Percentiles rank a stretch among this genome's conserved stretches.
Evolutionary conservation across 495 filamentous ascomycete species (phyloP).

Genomic region (Clohesyomyces aquaticus): DNA sequence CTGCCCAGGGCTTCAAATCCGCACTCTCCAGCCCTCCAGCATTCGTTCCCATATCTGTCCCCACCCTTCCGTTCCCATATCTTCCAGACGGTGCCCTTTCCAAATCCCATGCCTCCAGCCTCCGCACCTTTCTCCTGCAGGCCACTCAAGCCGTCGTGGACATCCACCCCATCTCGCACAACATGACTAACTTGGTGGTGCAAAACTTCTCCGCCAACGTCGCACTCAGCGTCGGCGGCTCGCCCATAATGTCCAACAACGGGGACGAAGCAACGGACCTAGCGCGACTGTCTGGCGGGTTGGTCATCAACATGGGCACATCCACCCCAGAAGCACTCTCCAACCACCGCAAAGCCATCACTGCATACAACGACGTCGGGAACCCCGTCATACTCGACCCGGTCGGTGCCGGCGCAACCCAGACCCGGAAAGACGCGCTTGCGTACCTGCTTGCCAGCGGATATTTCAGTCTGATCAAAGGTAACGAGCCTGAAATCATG

Average conservation of each 20-base stretch:
- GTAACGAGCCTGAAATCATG: slow-evolving; percentile 88
- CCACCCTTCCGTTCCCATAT: too few species aligned
- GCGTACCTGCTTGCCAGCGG: slow-evolving; percentile 72
- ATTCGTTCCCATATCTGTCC: slow-evolving; percentile 43
- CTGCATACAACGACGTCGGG: slow-evolving; percentile 75
- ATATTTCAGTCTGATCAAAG: slow-evolving; percentile 88
- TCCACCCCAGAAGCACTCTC: slow-evolving; percentile 69
- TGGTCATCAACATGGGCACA: slow-evolving; percentile 96
- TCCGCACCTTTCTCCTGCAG: too few species aligned
- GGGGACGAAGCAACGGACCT: slow-evolving; percentile 82
- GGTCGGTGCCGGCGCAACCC: slow-evolving; percentile 86
- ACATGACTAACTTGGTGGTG: slow-evolving; percentile 95
- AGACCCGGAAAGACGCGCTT: slow-evolving; percentile 69
- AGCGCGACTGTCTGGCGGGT: slow-evolving; percentile 62
- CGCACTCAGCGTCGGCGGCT: slow-evolving; percentile 79
- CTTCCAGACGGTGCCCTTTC: too few species aligned
- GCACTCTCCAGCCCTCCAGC: slow-evolving; percentile 56
- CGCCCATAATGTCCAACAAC: slow-evolving; percentile 92
- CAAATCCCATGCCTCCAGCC: too few species aligned
- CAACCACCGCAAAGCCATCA: slow-evolving; percentile 68
- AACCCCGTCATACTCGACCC: slow-evolving; percentile 86
- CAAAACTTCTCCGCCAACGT: slow-evolving; percentile 94
- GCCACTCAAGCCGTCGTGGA: slow-evolving; percentile 62
- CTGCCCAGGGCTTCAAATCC: slow-evolving; percentile 59
- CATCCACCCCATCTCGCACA: slow-evolving; percentile 76